Evolutionary conservation across 139 green algal species (phyloP), one percentile per base, ranked within the genome.

Genomic region (Spirogloea muscicola): DNA sequence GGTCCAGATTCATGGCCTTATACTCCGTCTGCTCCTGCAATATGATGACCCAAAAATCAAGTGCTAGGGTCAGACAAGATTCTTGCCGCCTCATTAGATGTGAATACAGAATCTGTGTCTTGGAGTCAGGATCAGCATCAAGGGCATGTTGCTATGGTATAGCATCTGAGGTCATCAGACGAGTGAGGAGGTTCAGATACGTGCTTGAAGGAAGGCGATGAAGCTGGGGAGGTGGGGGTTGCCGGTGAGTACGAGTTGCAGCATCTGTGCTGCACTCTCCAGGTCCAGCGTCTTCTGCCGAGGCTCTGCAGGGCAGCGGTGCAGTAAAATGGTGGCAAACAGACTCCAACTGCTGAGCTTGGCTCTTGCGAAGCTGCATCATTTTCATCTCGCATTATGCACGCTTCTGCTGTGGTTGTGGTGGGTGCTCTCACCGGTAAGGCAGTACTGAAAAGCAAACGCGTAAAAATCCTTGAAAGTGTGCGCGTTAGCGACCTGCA

Each of bases 401-500:
- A 13, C 16, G 44, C 44, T 52, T 52, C 16, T 52, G 16, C 44
- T 13, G 44, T 16, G 13, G 13, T 52, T 13, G 44, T 74, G 39
- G 13, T 84, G 73, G 13, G 44, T 27, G 16, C 44, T 52, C 51
- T 18, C 51, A 68, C 64, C 64, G 39, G 72, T 90, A 10, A 90
- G 69, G 64, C 79, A 89, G 73, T 86, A 90, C 16, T 66, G 51
- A 70, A 90, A 90, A n/a, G 85, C 85, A 77, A 85, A 90, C 0
- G 25, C 29, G 58, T 74, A 76, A 49, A 90, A 88, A n/a, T 57
- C 38, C 7, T 78, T 51, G 27, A 86, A 76, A 0, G 46, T 39
- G 25, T 65, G 25, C 0, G 60, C 37, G 27, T 48, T 16, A 0
- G 29, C 40, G 6, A 48, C 66, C 66, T 68, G 59, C 10, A 34